Evolutionary conservation across 192 early-diverging fungal genomes (phyloP).

Genomic region (Podila verticillata): DNA sequence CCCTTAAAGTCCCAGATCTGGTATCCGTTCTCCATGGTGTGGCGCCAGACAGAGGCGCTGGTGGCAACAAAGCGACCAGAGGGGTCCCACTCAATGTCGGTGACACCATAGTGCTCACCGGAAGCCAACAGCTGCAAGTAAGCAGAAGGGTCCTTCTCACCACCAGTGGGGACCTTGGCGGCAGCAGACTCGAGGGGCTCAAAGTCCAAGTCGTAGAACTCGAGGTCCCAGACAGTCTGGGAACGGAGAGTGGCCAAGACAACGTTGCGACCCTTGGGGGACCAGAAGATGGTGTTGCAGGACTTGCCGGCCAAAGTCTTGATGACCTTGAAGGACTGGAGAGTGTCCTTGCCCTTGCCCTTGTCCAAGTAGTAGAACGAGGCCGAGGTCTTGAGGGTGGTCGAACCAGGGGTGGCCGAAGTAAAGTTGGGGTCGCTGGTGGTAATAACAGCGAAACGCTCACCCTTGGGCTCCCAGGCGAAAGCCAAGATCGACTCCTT

Average conservation of each 20-base stretch:
- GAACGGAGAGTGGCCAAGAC: constrained; percentile 87
- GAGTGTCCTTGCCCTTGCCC: constrained; percentile 70
- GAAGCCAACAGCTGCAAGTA: constrained; percentile 73
- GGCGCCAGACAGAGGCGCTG: constrained; percentile 87
- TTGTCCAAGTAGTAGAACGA: constrained; percentile 89
- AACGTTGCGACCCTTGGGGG: constrained; percentile 93
- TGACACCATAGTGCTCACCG: constrained; percentile 94
- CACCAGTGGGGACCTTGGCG: constrained; percentile 59
- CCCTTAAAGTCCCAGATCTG: constrained; percentile 94
- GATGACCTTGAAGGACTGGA: constrained; percentile 83
- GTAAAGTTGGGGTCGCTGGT: constrained; percentile 71
- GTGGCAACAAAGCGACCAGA: constrained; percentile 94
- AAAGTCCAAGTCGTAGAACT: constrained; percentile 95
- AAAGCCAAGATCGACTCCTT: constrained; percentile 85
- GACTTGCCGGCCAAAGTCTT: constrained; percentile 86
- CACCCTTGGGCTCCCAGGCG: constrained; percentile 95
- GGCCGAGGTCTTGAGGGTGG: constrained; percentile 70
- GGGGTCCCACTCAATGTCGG: constrained; percentile 98
- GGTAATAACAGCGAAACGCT: constrained; percentile 91
- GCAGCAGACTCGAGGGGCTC: constrained; percentile 65
- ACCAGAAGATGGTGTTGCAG: constrained; percentile 90
- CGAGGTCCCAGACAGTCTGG: constrained; percentile 78
- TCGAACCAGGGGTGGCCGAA: constrained; percentile 60
- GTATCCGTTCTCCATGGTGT: constrained; percentile 90
- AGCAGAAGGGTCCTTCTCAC: constrained; percentile 55